These are phyloP conservation scores for Aspergillus amoenus DNA, from an alignment of 2,329 filamentous ascomycete species.

Conservation along the genomic window DNA sequence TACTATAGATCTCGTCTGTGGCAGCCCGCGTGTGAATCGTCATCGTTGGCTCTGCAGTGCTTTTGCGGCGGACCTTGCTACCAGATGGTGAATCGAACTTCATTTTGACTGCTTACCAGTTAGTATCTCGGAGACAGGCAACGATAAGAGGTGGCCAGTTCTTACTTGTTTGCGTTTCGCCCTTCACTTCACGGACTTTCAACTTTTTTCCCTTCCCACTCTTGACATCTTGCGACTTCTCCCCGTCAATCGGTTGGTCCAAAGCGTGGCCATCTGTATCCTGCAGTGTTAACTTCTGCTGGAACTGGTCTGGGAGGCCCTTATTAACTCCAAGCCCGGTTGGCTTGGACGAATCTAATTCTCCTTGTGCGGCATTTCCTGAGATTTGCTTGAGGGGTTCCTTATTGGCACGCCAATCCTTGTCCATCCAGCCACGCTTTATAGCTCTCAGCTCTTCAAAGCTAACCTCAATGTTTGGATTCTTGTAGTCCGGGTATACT, in stretches of 20 bases:
- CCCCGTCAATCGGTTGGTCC: conserved; percentile 17
- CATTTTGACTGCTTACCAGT: conserved; percentile 69
- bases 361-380: conserved; percentile 29
- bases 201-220: conserved; percentile 62
- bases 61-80: conserved; percentile 80
- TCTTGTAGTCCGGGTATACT: conserved; percentile 75
- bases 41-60: conserved; percentile 85
- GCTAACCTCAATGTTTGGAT: conserved; percentile 72
- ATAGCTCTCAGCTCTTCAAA: conserved; percentile 89
- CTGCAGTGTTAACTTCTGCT: conserved; percentile 32
- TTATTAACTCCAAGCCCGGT: conserved; percentile 23
- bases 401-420: conserved; percentile 51
- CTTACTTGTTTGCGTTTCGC: conserved; percentile 87
- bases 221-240: conserved; percentile 29
- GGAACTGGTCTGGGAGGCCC: conserved; percentile 29
- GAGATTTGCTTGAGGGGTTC: conserved; percentile 58
- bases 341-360: conserved; percentile 16
- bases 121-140: background rate
- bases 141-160: background rate
- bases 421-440: conserved; percentile 65
- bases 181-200: conserved; percentile 79
- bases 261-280: conserved; percentile 18
- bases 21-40: conserved; percentile 93
- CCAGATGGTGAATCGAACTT: conserved; percentile 87
- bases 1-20: conserved; percentile 95